Evolutionary conservation across 2,329 filamentous ascomycete genomes (phyloP).

Genomic region (Pseudofabraea citricarpa): DNA sequence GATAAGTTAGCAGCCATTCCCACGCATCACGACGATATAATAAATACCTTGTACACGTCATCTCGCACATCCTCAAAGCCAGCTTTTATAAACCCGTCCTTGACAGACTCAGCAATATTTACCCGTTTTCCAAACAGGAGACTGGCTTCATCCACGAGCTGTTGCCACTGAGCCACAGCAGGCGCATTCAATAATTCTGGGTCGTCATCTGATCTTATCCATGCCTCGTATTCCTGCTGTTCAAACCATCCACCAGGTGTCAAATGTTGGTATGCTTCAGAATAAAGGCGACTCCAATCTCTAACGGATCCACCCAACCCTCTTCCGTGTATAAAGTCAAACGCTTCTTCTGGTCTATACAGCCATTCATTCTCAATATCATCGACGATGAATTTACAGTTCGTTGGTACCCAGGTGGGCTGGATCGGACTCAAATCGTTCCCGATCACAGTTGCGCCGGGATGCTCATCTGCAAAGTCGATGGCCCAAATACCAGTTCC

Average conservation of each 20-base stretch:
- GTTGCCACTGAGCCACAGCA: background rate
- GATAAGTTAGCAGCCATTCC: background rate
- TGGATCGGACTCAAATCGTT: slow-evolving; percentile 16
- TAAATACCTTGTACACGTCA: slow-evolving; percentile 4
- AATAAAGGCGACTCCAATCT: no score
- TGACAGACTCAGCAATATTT: background rate
- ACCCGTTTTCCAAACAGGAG: slow-evolving; percentile 4
- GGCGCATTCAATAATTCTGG: background rate
- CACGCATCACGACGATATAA: background rate
- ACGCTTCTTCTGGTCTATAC: slow-evolving; percentile 30
- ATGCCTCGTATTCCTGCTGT: background rate
- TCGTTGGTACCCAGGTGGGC: slow-evolving; percentile 15
- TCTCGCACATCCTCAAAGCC: slow-evolving; percentile 34
- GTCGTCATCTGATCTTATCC: background rate
- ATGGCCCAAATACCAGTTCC: slow-evolving; percentile 36
- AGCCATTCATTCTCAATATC: slow-evolving; percentile 25
- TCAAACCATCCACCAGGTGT: background rate
- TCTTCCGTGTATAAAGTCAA: slow-evolving; percentile 25
- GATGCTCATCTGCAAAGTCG: slow-evolving; percentile 9
- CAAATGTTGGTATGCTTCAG: no score
- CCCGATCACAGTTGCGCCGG: slow-evolving; percentile 11
- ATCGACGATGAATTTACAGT: slow-evolving; percentile 23
- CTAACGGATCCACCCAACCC: slow-evolving; percentile 15
- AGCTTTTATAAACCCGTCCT: slow-evolving; percentile 20
- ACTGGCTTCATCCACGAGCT: background rate